Conservation (phyloP, 345 rosid genomes). For the Sisymbrium altissimum region DNA sequence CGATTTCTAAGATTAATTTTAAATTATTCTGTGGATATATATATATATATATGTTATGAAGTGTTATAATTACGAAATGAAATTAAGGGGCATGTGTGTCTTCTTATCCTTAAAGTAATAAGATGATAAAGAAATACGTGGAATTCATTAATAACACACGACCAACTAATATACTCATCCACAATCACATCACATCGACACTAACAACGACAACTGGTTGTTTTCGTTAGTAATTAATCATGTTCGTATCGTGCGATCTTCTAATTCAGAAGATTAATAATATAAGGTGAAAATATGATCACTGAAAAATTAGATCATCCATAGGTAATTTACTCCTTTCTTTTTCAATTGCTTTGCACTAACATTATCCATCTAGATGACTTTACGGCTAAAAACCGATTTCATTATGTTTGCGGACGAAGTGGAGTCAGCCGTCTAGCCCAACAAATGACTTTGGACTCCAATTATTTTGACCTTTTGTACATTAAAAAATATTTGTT, state of each 20-base stretch:
- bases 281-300: neutral
- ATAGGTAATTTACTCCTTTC: neutral
- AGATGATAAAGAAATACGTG: constrained; percentile 27
- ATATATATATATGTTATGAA: no score
- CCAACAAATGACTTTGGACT: neutral
- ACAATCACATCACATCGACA: constrained; percentile 14
- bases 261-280: neutral
- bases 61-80: constrained; percentile 17
- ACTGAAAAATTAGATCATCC: neutral
- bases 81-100: neutral
- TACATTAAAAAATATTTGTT: neutral
- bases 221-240: neutral
- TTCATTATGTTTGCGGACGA: no score
- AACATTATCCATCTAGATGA: neutral
- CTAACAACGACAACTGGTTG: constrained; percentile 3
- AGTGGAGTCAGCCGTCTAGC: no score
- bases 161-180: neutral
- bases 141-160: constrained; percentile 22
- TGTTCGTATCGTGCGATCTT: neutral
- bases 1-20: neutral
- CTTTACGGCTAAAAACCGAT: neutral
- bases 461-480: neutral
- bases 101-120: constrained; percentile 22
- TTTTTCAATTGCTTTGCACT: neutral
- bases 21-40: neutral